Base-by-base conservation (phyloP, 75 land plant species). In the Pseudotsuga menziesii region DNA sequence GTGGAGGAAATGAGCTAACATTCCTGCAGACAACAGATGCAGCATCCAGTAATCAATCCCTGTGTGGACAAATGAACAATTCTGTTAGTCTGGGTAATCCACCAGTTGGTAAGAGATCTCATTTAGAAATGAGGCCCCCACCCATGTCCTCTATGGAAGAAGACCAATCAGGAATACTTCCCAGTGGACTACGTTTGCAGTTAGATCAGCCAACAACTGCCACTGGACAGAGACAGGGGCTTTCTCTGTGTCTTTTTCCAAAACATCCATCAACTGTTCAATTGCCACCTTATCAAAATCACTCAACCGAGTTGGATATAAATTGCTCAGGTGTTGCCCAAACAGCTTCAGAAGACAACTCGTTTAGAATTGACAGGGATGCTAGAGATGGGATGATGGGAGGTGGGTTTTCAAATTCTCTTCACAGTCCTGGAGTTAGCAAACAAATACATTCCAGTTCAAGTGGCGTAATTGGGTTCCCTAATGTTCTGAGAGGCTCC, bases 171-270 rank as follows among this genome's bases (percentile, higher is more conserved):
- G 56, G 26, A 26, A 54, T 73, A 26, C 57, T 56, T 26, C 41
- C 57, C n/a, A 56, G 32, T 9, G 57, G 35, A 56, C 20, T 73
- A 14, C 12, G 32, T 26, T 73, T 73, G 75, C 58, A 73, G 17
- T 73, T 73, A 73, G 75, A 73, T 27, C 75, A 56, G 3, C 54
- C 75, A 73, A 16, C 32, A 55, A 73, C 75, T 56, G 57, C 36
- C 32, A 55, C 75, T 3, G 58, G 75, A 44, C 75, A 73, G 57
- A 56, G 75, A 73, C 87, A 86, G 27, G 86, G 88, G 26, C 85
- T 88, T 17, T 90, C 94, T 16, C 80, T 92, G 36, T 88, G 86
- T 79, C 85, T 92, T 13, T 88, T 88, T 4, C 76, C 94, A 25
- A 84, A 85, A 2, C 87, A 78, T 64, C 60, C 82, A 16, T 58